Evolutionary conservation across 2,329 filamentous ascomycete species (phyloP).

Genomic region (Didymella segeticola): DNA sequence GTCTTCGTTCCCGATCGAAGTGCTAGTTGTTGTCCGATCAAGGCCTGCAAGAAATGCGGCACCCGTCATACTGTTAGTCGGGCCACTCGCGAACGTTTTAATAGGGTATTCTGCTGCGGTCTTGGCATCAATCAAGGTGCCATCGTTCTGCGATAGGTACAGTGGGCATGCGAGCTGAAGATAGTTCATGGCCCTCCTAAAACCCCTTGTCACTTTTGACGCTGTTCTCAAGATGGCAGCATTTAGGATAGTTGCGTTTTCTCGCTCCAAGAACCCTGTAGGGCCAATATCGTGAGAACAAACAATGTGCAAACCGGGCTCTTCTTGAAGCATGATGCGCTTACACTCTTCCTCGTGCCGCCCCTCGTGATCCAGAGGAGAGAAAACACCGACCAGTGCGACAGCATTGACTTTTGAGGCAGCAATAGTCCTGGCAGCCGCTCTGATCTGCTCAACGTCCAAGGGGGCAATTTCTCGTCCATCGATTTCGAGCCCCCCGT

Average conservation of each 20-base stretch:
- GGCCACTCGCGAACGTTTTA: slow-evolving; percentile 59
- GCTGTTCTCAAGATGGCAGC: slow-evolving; percentile 57
- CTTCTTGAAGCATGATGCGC: slow-evolving; percentile 56
- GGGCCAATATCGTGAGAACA: slow-evolving; percentile 59
- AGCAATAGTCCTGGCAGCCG: slow-evolving; percentile 53
- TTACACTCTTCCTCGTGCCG: slow-evolving; percentile 60
- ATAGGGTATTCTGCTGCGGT: slow-evolving; percentile 58
- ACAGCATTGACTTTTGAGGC: slow-evolving; percentile 55
- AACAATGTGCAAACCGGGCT: slow-evolving; percentile 56
- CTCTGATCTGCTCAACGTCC: slow-evolving; percentile 53
- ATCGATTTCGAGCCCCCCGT: slow-evolving; percentile 59
- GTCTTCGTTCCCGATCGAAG: too few species aligned
- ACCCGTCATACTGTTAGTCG: slow-evolving; percentile 61
- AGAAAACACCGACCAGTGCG: slow-evolving; percentile 64
- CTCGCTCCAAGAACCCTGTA: slow-evolving; percentile 57
- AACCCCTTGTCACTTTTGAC: slow-evolving; percentile 53
- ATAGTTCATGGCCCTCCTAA: slow-evolving; percentile 53
- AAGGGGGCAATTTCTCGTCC: slow-evolving; percentile 54
- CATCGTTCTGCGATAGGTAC: slow-evolving; percentile 61
- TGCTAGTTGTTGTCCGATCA: too few species aligned
- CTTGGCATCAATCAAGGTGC: slow-evolving; percentile 55
- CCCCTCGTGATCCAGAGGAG: slow-evolving; percentile 61
- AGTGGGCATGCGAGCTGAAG: slow-evolving; percentile 54
- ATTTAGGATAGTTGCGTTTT: slow-evolving; percentile 60
- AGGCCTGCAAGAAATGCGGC: slow-evolving; percentile 51